Conservation (phyloP, 148 eudicot genomes). For the Spergularia marina region DNA sequence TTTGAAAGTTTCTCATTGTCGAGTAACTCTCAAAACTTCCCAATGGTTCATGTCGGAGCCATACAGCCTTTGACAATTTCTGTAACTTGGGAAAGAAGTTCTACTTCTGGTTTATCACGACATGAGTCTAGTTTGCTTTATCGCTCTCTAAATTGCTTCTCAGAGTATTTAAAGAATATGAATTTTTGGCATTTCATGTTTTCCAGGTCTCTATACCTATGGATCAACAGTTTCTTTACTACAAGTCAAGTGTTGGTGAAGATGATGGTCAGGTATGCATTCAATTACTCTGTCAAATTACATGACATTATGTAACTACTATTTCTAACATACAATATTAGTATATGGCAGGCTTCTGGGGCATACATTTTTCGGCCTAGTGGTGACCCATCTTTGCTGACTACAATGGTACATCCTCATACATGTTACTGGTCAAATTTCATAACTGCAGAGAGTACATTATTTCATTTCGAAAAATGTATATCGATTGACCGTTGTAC, state of each 20-base stretch:
- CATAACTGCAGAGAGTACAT: background rate
- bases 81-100: too few species aligned
- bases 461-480: background rate
- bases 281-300: constrained; percentile 12
- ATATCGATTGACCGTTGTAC: background rate
- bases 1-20: too few species aligned
- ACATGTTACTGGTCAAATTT: background rate
- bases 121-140: background rate
- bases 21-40: too few species aligned
- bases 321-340: background rate
- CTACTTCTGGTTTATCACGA: too few species aligned
- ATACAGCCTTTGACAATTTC: too few species aligned
- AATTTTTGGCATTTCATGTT: constrained; percentile 7
- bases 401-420: constrained; percentile 42
- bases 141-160: background rate
- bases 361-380: constrained; percentile 77
- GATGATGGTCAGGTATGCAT: constrained; percentile 46
- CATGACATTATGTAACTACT: background rate
- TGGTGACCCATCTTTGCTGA: constrained; percentile 23
- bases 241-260: constrained; percentile 36
- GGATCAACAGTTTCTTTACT: constrained; percentile 63
- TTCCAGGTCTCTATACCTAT: constrained; percentile 61
- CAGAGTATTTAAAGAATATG: background rate
- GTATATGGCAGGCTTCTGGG: constrained; percentile 60
- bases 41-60: too few species aligned